Base-by-base conservation (phyloP, 768 basidiomycete genomes). In the Phaeotremella fagi region DNA sequence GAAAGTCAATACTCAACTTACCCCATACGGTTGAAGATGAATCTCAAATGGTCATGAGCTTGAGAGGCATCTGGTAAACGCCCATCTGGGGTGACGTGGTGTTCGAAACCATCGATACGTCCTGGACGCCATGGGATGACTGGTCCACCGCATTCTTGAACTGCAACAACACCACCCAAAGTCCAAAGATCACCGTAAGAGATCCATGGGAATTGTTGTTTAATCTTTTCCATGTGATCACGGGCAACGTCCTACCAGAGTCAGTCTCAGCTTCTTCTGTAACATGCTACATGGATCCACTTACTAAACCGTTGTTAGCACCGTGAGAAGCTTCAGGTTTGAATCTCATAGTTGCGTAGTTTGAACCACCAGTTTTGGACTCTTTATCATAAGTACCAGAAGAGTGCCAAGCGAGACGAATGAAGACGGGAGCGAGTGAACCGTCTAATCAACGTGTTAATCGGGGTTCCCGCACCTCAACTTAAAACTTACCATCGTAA, bases 301-400 rank as follows among this genome's bases (percentile, higher is more conserved):
- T 60, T 49, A 72, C 71, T 42, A 74, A 52, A 57, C 72, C 72
- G 62, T 74, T 74, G 68, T 74, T 74, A 35, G 69, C 73, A 27
- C 73, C 75, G 70, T 98, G 90, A 25, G 80, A 71, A 11, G 90
- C 71, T 73, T 98, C 94, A 35, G 94, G 88, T 49, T 83, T 82
- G 76, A 97, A 99, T 51, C 94, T 87, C 94, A 99, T 99, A 22
- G 94, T 97, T 2, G 95, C 94, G 61, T 89, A 91, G 81, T 99
- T 97, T 80, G 73, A 75, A 23, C 78, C 77, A 44, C 77, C 77
- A 18, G 75, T 72, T 42, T 71, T 88, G 86, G 70, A 62, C 22
- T 73, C 61, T 48, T 71, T 68, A 77, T 94, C 88, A 64, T 88
- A 92, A 1, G 91, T 95, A 46, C 91, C 91, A 35, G 88, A 86